phyloP scores from a whole-genome alignment of 371 early-diverging fungal genomes.

The Rhizopus arrhizus region DNA sequence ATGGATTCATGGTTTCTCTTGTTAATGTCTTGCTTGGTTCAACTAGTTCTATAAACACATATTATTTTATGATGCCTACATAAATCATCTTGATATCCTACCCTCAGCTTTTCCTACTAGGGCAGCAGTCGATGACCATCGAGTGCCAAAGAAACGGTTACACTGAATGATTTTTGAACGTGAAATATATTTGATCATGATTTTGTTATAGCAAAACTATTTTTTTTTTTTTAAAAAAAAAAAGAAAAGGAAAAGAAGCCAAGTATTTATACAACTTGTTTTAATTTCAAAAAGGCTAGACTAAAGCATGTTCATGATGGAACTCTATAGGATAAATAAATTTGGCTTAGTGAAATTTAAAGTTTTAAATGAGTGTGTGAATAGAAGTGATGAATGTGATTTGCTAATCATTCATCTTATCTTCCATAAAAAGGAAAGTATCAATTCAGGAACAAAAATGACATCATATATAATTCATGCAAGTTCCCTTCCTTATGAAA shows the following conservation, averaged over 20 bases:
- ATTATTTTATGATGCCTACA: too few species aligned
- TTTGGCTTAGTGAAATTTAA: too few species aligned
- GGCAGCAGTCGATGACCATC: background rate
- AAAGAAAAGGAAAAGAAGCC: background rate
- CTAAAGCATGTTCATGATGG: background rate
- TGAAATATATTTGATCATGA: conserved; percentile 2
- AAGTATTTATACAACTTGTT: background rate
- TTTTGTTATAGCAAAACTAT: background rate
- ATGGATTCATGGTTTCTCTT: conserved; percentile 9
- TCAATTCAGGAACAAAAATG: too few species aligned
- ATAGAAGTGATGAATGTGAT: background rate
- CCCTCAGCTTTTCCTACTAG: background rate
- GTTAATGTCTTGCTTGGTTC: background rate
- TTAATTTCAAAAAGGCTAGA: background rate
- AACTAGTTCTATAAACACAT: too few species aligned
- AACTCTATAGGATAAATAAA: background rate
- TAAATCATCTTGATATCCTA: background rate
- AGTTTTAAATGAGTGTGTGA: too few species aligned
- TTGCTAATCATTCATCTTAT: background rate
- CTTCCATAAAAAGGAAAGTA: background rate
- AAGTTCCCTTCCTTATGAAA: too few species aligned
- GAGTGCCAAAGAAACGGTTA: conserved; percentile 3
- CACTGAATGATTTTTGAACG: conserved; percentile 1
- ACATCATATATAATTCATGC: too few species aligned
- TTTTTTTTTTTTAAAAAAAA: background rate